Evolutionary conservation across 2,329 filamentous ascomycete genomes (phyloP).

Genomic region (Phialophora chinensis): DNA sequence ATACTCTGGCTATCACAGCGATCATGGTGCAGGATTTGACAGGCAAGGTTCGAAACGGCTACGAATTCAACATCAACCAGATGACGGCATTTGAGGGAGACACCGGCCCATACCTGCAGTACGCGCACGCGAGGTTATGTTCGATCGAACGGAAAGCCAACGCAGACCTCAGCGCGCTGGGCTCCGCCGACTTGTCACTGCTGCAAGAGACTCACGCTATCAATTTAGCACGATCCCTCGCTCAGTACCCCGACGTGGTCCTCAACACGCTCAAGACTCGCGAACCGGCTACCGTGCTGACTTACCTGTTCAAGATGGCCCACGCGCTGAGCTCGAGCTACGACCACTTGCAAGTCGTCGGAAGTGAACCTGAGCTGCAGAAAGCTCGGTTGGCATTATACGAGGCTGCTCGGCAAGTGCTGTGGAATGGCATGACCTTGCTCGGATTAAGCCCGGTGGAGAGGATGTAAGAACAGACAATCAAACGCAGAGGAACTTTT

Average conservation of each 20-base stretch:
- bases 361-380: slow-evolving; percentile 63
- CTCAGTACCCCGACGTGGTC: slow-evolving; percentile 70
- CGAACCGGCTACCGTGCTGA: slow-evolving; percentile 70
- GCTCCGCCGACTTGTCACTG: slow-evolving; percentile 63
- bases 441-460: slow-evolving; percentile 70
- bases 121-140: slow-evolving; percentile 66
- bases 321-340: slow-evolving; percentile 67
- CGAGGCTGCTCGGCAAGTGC: slow-evolving; percentile 65
- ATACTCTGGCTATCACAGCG: slow-evolving; percentile 87
- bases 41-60: slow-evolving; percentile 77
- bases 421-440: slow-evolving; percentile 70
- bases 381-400: slow-evolving; percentile 68
- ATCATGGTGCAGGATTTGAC: slow-evolving; percentile 99
- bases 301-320: slow-evolving; percentile 71
- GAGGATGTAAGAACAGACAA: slow-evolving; percentile 45
- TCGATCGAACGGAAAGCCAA: slow-evolving; percentile 65
- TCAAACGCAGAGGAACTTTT: slow-evolving; percentile 12
- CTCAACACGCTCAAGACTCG: slow-evolving; percentile 68
- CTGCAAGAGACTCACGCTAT: slow-evolving; percentile 67
- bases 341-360: slow-evolving; percentile 67
- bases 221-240: slow-evolving; percentile 65
- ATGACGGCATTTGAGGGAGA: slow-evolving; percentile 72
- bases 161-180: slow-evolving; percentile 55
- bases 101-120: slow-evolving; percentile 70
- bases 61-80: slow-evolving; percentile 68